A percentile compares a stretch with the other conserved stretches of the same genome.
These are phyloP conservation scores for Colletotrichum spinosum DNA, from an alignment of 2,329 filamentous ascomycete genomes.

Conservation along the genomic window DNA sequence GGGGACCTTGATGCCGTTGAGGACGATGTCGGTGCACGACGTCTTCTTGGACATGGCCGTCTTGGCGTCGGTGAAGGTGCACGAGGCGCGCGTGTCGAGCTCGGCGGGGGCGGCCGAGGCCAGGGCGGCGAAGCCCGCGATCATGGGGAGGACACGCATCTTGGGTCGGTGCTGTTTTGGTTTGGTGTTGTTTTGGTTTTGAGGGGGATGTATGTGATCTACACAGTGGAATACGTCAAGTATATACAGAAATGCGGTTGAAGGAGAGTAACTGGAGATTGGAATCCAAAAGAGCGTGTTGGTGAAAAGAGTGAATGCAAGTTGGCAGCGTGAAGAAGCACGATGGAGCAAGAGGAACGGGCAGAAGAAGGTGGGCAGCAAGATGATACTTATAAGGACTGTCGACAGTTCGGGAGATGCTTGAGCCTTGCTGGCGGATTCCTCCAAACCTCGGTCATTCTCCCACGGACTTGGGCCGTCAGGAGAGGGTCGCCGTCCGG, in stretches of 20 bases:
- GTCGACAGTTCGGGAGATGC: background rate
- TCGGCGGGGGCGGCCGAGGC: conserved; percentile 40
- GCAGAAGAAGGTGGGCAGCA: conserved; percentile 2
- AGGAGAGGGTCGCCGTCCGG: background rate
- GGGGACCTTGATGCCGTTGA: conserved; percentile 66
- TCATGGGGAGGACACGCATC: conserved; percentile 27
- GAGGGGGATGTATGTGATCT: conserved; percentile 6
- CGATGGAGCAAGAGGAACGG: conserved; percentile 3
- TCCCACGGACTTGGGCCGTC: background rate
- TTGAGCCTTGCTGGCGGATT: background rate
- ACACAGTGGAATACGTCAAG: conserved; percentile 16
- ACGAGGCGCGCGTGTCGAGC: conserved; percentile 45
- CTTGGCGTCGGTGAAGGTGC: conserved; percentile 66
- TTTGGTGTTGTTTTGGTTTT: conserved; percentile 9
- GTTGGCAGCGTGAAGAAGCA: conserved; percentile 24
- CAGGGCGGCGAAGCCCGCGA: conserved; percentile 43
- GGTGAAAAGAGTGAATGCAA: conserved; percentile 26
- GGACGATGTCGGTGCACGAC: conserved; percentile 64
- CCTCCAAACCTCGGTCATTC: background rate
- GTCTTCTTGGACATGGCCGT: conserved; percentile 60
- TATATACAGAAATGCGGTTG: conserved; percentile 12
- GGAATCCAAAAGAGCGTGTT: conserved; percentile 14
- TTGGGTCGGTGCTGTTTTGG: background rate
- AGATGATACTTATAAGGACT: conserved; percentile 14
- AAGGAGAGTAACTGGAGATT: conserved; percentile 25